Base-by-base conservation (phyloP, 1,139 yeast genomes). In the Pichia sp. region DNA sequence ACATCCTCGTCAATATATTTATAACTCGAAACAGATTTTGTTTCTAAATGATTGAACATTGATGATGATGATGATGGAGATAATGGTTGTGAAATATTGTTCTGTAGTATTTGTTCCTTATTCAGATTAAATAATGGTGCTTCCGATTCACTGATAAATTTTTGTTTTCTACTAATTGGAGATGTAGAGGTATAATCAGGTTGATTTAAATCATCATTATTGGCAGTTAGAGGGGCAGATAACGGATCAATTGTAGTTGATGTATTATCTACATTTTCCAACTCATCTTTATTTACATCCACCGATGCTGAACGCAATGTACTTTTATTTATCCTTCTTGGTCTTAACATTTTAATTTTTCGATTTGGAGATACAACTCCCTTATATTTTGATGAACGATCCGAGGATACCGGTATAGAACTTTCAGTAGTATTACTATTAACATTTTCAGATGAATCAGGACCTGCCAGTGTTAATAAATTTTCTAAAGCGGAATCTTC, bases 321-420 rank as follows among this genome's bases (percentile, higher is more conserved):
- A 4, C 31, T 70, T 40, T 76, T 60, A 2, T 69, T 68, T 3
- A 44, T 37, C 49, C 84, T 65, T 27, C 78, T 68, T 4, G 74
- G 73, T 49, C 70, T 71, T 54, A 71, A 71, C 42, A 71, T 62
- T 45, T 57, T 43, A 30, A 59, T 52, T 51, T 62, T 55, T 50
- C 61, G 57, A 45, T 65, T 55, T 22, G 74, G 73, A 1, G 73
- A 67, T 1, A 56, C 45, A 4, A 56, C 37, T 8, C 37, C 35
- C 16, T 39, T 31, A 25, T 30, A 32, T 11, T 23, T 29, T 20
- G 36, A 16, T n/a, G 40, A 30, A 30, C 22, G 29, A n/a, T 30
- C 35, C 24, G 36, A 33, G 10, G 26, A 32, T 22, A 25, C 10
- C 4, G 36, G 12, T 28, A n/a, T 11, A 16, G 38, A 24, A 12